Base-by-base conservation (phyloP, 148 eudicot species). In the Camellia lanceoleosa region DNA sequence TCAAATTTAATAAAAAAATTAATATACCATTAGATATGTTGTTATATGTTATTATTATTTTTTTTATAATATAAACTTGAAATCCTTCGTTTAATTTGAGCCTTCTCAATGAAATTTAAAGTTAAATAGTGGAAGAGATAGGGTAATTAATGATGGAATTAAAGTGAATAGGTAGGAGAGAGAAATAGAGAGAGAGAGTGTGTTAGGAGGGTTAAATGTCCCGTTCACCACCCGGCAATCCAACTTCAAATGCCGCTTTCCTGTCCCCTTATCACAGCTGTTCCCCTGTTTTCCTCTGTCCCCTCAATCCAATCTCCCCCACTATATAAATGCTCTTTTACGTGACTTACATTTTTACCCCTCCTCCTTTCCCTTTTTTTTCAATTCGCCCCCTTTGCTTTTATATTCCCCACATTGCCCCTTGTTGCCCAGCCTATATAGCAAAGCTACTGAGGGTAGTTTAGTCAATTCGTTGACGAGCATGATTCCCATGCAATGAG, bases 181-280 rank as follows among this genome's bases (percentile, higher is more conserved):
- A 41, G 15, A 38, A n/a, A 23, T 23, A 23, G 30, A 14, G 19
- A 2, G 49, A 16, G 12, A 8, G 69, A 15, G 55, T 42, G 42
- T 44, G 69, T 68, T 44, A 55, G 43, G 59, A 76, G 75, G 63
- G 81, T 76, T 80, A 78, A 79, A 73, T 74, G 90, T 87, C 79
- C 23, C 55, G 77, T 78, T 67, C 82, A 83, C 69, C 78, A 85
- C 62, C 91, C 90, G 93, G 87, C 91, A 90, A 84, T 63, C 71
- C 80, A 75, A 84, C 54, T 80, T 63, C 73, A 82, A 68, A 80
- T 83, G 87, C 77, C 85, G 87, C 87, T 87, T 82, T 85, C 83
- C 81, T 90, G 93, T 90, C 93, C 79, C 89, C 89, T 80, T 14
- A 19, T 42, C 75, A 11, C 68, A 30, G 58, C 41, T 8, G 18